Evolutionary conservation across 257 asterid genomes (phyloP).

Genomic region (Scutellaria galericulata): DNA sequence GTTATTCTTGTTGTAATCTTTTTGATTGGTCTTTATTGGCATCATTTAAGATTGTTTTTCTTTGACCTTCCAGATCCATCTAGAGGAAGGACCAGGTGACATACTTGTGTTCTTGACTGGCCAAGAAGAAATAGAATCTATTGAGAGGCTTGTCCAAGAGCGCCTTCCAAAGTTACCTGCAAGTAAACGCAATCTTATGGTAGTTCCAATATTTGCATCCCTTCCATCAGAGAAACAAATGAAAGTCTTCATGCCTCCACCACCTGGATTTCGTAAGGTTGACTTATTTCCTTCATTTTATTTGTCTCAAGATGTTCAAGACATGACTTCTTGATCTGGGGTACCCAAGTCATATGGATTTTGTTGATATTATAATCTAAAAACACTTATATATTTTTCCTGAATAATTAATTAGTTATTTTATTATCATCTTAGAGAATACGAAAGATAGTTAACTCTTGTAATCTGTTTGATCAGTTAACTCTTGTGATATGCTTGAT

Average conservation of each 20-base stretch:
- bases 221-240: slow-evolving; percentile 96
- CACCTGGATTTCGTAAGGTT: slow-evolving; percentile 92
- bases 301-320: not conserved
- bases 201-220: slow-evolving; percentile 85
- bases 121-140: slow-evolving; percentile 97
- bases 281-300: slow-evolving; percentile 30
- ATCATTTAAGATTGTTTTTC: slow-evolving; percentile 14
- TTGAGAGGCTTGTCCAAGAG: slow-evolving; percentile 82
- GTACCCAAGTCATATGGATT: not conserved
- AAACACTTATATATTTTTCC: not conserved
- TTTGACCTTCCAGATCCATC: slow-evolving; percentile 69
- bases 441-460: not conserved
- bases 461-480: not conserved
- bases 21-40: slow-evolving; percentile 24
- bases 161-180: slow-evolving; percentile 77
- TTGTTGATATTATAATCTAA: slow-evolving; percentile 5
- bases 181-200: slow-evolving; percentile 65
- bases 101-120: slow-evolving; percentile 96
- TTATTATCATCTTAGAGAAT: not conserved
- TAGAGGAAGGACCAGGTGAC: slow-evolving; percentile 91
- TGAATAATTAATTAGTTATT: not conserved
- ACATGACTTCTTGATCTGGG: slow-evolving; percentile 14
- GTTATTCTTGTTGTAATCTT: slow-evolving; percentile 12
- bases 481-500: slow-evolving; percentile 6
- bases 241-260: slow-evolving; percentile 86